Base-by-base conservation (phyloP, 495 filamentous ascomycete genomes). In the Penicillium samsonianum region DNA sequence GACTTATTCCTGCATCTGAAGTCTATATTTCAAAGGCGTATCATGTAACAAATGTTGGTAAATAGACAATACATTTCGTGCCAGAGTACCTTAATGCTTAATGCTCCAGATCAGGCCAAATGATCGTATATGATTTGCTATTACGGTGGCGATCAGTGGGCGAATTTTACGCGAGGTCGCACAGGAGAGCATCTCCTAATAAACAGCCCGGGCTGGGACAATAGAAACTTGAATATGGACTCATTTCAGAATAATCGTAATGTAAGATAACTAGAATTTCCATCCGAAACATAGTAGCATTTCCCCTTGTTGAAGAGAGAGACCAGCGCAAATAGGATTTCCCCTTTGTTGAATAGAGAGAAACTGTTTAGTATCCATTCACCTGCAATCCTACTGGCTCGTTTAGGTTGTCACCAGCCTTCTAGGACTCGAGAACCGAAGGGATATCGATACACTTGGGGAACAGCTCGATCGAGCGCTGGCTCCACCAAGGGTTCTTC, bases 11-110 rank as follows among this genome's bases (percentile, higher is more conserved):
- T 44, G 8, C 20, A 44, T 44, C 9, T 44, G 14, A 44, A 44
- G 41, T 44, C 20, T 44, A 44, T 44, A 44, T 44, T 44, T 23
- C 41, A 44, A 44, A 44, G 11, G 41, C 41, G 41, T 11, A 44
- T 44, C 41, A 44, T 44, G 41, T 44, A 44, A 44, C 41, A 44
- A 44, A 44, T 44, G 20, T 44, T 44, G 20, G 9, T 11, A 25
- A 44, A 44, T 44, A 44, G 41, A 44, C 19, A 44, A 23, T 44
- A 44, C 8, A 25, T 44, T 25, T 38, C 12, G 35, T n/a, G 12
- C 14, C 14, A 38, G 35, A 38, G 2, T n/a, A 38, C 14, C 35
- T n/a, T 38, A 38, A 38, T 38, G 14, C 35, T 38, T 38, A 2
- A 38, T n/a, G 35, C 14, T 38, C 35, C 35, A 38, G n/a, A 38